phyloP scores from a whole-genome alignment of 1,284 basidiomycete species.

The Heterobasidion irregulare region DNA sequence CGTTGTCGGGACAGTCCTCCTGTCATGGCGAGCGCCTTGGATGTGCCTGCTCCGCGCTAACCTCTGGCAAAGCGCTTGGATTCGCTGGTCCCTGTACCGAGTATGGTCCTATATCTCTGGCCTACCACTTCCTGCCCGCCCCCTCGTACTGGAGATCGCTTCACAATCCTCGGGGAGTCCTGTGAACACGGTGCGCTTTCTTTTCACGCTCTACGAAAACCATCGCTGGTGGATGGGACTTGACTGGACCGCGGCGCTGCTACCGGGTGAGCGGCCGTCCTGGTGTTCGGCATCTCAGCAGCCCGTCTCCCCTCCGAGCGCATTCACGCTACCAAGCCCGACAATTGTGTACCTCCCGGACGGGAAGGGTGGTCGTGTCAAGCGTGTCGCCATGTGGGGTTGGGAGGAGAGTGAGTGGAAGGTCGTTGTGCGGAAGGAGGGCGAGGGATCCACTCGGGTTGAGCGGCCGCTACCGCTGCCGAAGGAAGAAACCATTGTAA shows the following conservation, averaged over 20 bases:
- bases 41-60: slow-evolving; percentile 40
- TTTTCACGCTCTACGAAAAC: slow-evolving; percentile 88
- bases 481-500: slow-evolving; percentile 37
- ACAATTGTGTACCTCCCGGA: slow-evolving; percentile 44
- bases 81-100: slow-evolving; percentile 50
- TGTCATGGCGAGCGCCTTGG: slow-evolving; percentile 64
- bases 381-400: slow-evolving; percentile 70
- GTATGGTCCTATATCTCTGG: slow-evolving; percentile 44
- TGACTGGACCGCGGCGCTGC: slow-evolving; percentile 89
- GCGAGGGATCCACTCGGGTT: slow-evolving; percentile 36
- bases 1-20: slow-evolving; percentile 45
- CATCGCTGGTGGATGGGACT: slow-evolving; percentile 92
- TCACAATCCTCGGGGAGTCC: slow-evolving; percentile 15
- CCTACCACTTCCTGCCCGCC: slow-evolving; percentile 20
- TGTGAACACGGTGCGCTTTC: slow-evolving; percentile 48
- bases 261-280: slow-evolving; percentile 85
- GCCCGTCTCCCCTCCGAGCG: slow-evolving; percentile 56
- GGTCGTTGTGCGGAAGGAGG: slow-evolving; percentile 57
- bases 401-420: slow-evolving; percentile 89
- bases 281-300: slow-evolving; percentile 67
- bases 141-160: slow-evolving; percentile 3
- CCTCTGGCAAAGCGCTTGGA: slow-evolving; percentile 57
- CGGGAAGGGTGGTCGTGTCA: slow-evolving; percentile 41
- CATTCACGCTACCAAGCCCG: slow-evolving; percentile 47
- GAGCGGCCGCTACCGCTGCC: slow-evolving; percentile 47